Evolutionary conservation across 1,284 basidiomycete genomes (phyloP).

Genomic region (Cryptococcus floricola): DNA sequence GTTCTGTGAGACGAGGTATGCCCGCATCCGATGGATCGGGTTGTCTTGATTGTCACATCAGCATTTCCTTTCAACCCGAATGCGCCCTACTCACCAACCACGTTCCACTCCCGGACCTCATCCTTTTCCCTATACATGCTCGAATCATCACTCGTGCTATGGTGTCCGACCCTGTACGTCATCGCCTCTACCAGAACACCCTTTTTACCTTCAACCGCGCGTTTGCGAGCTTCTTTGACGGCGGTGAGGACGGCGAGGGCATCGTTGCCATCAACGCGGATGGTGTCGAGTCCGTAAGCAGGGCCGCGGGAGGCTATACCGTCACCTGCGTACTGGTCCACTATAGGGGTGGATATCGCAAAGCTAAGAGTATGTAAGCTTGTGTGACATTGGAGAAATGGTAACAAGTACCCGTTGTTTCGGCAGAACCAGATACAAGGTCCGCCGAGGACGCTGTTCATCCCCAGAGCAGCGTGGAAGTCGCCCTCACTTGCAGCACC

Average conservation of each 20-base stretch:
- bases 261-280: constrained; percentile 92
- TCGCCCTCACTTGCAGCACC: constrained; percentile 56
- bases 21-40: constrained; percentile 76
- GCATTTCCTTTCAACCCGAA: not conserved
- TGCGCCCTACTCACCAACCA: constrained; percentile 51
- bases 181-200: constrained; percentile 88
- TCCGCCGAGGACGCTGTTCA: constrained; percentile 52
- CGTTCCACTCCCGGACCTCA: constrained; percentile 80
- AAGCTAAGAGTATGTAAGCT: constrained; percentile 65
- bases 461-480: constrained; percentile 56
- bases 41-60: constrained; percentile 57
- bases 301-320: constrained; percentile 90
- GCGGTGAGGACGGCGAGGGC: constrained; percentile 80
- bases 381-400: constrained; percentile 55
- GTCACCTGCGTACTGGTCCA: constrained; percentile 86
- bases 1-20: constrained; percentile 73
- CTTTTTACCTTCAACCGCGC: constrained; percentile 72
- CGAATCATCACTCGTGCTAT: constrained; percentile 91
- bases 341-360: constrained; percentile 86
- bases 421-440: constrained; percentile 46
- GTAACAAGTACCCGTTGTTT: constrained; percentile 57
- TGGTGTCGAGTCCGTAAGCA: constrained; percentile 87
- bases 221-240: constrained; percentile 68
- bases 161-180: constrained; percentile 91
- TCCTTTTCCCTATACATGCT: constrained; percentile 80